Percentiles rank a stretch among this genome's conserved stretches.
phyloP scores from a whole-genome alignment of 169 alveolate species.

The Cryptosporidium felis region DNA sequence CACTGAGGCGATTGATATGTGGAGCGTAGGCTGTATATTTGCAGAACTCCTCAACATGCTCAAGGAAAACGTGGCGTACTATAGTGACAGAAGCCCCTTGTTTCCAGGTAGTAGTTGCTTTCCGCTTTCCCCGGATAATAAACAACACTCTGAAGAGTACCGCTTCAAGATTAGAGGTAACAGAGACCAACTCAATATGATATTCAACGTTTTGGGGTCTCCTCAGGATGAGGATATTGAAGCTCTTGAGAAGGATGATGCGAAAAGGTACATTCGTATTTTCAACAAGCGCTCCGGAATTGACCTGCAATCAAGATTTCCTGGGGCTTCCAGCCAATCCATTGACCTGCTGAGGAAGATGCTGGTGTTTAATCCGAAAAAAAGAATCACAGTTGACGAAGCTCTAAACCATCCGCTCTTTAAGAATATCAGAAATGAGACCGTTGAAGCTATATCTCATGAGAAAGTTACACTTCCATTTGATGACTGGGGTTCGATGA shows the following conservation, averaged over 20 bases:
- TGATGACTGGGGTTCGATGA: conserved; percentile 89
- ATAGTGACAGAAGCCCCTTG: conserved; percentile 93
- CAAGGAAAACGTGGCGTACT: conserved; percentile 91
- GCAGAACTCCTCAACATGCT: conserved; percentile 94
- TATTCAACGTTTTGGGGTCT: conserved; percentile 95
- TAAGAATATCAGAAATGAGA: conserved; percentile 83
- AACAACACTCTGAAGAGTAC: conserved; percentile 78
- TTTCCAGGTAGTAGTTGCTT: conserved; percentile 97
- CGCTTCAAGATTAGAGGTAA: conserved; percentile 83
- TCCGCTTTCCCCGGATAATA: conserved; percentile 94
- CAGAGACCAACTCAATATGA: conserved; percentile 94
- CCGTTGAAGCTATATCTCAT: conserved; percentile 70
- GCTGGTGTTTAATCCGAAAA: conserved; percentile 91
- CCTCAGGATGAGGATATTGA: conserved; percentile 94
- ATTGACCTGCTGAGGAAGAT: conserved; percentile 89
- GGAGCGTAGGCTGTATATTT: conserved; percentile 97
- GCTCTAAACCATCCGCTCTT: conserved; percentile 93
- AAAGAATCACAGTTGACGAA: conserved; percentile 90
- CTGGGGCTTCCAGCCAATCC: conserved; percentile 88
- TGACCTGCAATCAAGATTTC: conserved; percentile 80
- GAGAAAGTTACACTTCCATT: conserved; percentile 83
- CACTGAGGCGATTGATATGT: conserved; percentile 97
- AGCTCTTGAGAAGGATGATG: conserved; percentile 86
- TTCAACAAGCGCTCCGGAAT: conserved; percentile 81
- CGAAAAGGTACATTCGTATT: conserved; percentile 82